phyloP scores from a whole-genome alignment of 257 asterid species.

The Euphrasia confusa region DNA sequence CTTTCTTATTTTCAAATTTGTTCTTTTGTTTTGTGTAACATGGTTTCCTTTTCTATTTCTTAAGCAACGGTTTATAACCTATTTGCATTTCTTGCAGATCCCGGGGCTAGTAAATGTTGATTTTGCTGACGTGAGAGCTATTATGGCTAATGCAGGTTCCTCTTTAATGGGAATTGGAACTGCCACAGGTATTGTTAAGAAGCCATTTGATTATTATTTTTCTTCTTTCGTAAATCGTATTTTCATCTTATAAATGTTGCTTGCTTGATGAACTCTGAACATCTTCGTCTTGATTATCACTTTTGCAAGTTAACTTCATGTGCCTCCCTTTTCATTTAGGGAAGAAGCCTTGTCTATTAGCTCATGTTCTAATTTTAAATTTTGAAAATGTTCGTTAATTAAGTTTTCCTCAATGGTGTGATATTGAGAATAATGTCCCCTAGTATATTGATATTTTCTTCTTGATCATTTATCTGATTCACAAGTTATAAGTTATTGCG shows the following conservation, averaged over 20 bases:
- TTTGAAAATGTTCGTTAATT: too few species aligned
- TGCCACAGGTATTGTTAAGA: slow-evolving; percentile 66
- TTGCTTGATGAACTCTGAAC: slow-evolving; percentile 16
- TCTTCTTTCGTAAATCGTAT: background rate
- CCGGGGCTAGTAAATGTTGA: slow-evolving; percentile 98
- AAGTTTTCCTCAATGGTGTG: too few species aligned
- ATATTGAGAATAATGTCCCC: too few species aligned
- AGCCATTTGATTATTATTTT: slow-evolving; percentile 4
- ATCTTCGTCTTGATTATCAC: background rate
- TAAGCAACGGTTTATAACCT: slow-evolving; percentile 13
- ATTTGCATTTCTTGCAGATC: slow-evolving; percentile 54
- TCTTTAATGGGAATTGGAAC: slow-evolving; percentile 99
- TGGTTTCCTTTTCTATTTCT: slow-evolving; percentile 5
- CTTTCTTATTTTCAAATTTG: too few species aligned
- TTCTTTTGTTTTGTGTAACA: background rate
- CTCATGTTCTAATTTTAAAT: too few species aligned
- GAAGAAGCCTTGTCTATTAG: too few species aligned
- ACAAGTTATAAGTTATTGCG: too few species aligned
- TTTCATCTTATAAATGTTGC: slow-evolving; percentile 6
- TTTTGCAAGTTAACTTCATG: slow-evolving; percentile 11
- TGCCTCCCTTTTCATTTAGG: background rate
- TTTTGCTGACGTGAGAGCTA: slow-evolving; percentile 98
- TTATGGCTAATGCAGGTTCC: slow-evolving; percentile 97
- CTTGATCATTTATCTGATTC: too few species aligned
- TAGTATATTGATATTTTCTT: too few species aligned